Percentiles rank a stretch among this genome's conserved stretches.
Evolutionary conservation across 164 flowering plant genomes (phyloP).

Genomic region (Chimonanthus salicifolius): DNA sequence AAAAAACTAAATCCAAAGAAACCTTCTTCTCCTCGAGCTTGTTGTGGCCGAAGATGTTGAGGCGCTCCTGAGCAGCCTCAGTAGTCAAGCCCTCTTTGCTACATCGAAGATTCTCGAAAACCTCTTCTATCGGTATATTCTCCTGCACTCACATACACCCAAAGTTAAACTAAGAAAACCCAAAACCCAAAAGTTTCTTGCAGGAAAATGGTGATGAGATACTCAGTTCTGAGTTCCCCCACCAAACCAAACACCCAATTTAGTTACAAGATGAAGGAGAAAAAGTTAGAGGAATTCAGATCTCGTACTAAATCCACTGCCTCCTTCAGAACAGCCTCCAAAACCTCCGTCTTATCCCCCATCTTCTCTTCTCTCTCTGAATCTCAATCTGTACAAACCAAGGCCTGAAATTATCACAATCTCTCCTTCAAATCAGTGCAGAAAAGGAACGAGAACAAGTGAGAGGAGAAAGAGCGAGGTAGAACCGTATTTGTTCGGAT

Average conservation of each 20-base stretch:
- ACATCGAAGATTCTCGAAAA: slow-evolving; percentile 65
- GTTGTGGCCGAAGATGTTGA: slow-evolving; percentile 56
- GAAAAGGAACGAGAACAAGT: background rate
- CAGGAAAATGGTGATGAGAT: background rate
- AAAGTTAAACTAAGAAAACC: slow-evolving; percentile 3
- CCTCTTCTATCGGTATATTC: slow-evolving; percentile 75
- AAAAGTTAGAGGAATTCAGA: slow-evolving; percentile 15
- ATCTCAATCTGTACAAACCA: background rate
- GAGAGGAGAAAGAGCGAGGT: too few species aligned
- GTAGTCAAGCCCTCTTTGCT: slow-evolving; percentile 48
- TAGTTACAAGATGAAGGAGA: background rate
- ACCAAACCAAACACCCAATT: slow-evolving; percentile 1
- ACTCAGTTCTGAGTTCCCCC: background rate
- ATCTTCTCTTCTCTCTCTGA: slow-evolving; percentile 17
- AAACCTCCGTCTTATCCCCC: slow-evolving; percentile 33
- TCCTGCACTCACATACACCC: slow-evolving; percentile 42
- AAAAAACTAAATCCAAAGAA: slow-evolving; percentile 1
- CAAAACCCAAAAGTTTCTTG: background rate
- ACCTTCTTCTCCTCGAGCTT: slow-evolving; percentile 83
- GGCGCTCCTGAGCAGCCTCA: slow-evolving; percentile 54
- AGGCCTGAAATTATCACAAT: background rate
- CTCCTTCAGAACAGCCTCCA: slow-evolving; percentile 68
- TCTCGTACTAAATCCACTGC: slow-evolving; percentile 61
- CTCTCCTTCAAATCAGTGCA: background rate
- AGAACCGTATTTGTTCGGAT: background rate